phyloP scores from a whole-genome alignment of 805 yeast species.

The Ogataea trehaloabstinens region DNA sequence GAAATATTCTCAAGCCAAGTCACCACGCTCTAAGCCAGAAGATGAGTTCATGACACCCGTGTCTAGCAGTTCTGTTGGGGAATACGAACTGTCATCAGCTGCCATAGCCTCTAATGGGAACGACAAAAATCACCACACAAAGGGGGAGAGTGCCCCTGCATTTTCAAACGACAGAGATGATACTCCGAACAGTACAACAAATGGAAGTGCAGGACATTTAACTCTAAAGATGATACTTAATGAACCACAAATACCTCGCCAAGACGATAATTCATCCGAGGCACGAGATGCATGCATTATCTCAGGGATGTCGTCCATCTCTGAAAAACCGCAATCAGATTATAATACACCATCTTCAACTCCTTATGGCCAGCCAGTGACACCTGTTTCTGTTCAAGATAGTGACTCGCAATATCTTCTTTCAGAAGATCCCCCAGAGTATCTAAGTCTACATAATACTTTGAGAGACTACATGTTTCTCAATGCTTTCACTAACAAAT shows the following conservation, averaged over 20 bases:
- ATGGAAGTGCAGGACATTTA: neutral
- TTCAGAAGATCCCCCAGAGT: slow-evolving; percentile 3
- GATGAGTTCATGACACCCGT: neutral
- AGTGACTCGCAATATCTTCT: neutral
- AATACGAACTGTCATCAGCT: neutral
- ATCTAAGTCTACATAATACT: slow-evolving; percentile 26
- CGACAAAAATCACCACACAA: neutral
- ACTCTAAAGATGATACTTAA: neutral
- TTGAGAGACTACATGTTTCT: slow-evolving; percentile 36
- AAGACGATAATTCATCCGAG: neutral
- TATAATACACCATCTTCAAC: no score
- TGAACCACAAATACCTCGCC: neutral
- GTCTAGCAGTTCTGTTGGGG: neutral
- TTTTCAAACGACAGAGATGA: neutral
- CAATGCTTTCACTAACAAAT: slow-evolving; percentile 20
- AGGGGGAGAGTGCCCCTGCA: neutral
- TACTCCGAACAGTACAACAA: no score
- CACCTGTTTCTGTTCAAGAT: neutral
- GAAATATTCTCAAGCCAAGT: slow-evolving; percentile 1
- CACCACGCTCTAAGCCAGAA: neutral
- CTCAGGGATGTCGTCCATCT: neutral
- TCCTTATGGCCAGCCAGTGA: neutral
- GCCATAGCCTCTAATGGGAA: neutral
- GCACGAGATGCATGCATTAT: neutral
- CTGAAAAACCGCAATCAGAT: neutral